phyloP scores from a whole-genome alignment of 2,329 filamentous ascomycete species.

The Ceratocystis cacaofunesta region DNA sequence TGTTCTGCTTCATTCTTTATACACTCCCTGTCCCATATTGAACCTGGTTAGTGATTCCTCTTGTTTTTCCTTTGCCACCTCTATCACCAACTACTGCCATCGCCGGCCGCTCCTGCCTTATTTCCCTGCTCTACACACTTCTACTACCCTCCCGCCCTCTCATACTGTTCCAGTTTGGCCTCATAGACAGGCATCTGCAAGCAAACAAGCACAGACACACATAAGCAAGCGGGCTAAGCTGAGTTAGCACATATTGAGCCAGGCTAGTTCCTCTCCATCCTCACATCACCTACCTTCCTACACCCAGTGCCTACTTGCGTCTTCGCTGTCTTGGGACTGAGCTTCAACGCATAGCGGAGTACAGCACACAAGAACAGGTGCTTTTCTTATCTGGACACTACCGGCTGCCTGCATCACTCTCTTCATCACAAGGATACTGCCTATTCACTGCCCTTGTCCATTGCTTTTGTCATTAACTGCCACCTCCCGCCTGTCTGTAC shows the following conservation, averaged over 20 bases:
- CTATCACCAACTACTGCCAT: not conserved
- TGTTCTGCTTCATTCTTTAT: constrained; percentile 3
- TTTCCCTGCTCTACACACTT: not conserved
- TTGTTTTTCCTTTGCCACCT: not conserved
- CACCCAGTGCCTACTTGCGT: not conserved
- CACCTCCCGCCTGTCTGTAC: not conserved
- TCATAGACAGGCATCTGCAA: constrained; percentile 1
- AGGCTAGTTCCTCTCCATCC: not conserved
- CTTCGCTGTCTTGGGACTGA: not conserved
- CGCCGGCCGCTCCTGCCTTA: not conserved
- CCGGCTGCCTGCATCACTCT: not conserved
- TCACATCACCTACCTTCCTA: too few species aligned
- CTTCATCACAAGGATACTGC: not conserved
- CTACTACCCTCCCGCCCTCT: not conserved
- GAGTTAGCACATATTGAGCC: not conserved
- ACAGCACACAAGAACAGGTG: not conserved
- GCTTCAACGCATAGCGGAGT: not conserved
- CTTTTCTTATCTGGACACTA: not conserved
- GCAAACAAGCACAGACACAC: constrained; percentile 1
- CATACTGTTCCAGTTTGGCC: not conserved
- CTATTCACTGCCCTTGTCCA: constrained; percentile 2
- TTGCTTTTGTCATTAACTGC: not conserved
- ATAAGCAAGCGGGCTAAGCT: not conserved
- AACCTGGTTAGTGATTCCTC: constrained; percentile 4
- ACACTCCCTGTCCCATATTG: not conserved